These are phyloP conservation scores for Ascoidea asiatica DNA, from an alignment of 805 yeast genomes.

Conservation along the genomic window DNA sequence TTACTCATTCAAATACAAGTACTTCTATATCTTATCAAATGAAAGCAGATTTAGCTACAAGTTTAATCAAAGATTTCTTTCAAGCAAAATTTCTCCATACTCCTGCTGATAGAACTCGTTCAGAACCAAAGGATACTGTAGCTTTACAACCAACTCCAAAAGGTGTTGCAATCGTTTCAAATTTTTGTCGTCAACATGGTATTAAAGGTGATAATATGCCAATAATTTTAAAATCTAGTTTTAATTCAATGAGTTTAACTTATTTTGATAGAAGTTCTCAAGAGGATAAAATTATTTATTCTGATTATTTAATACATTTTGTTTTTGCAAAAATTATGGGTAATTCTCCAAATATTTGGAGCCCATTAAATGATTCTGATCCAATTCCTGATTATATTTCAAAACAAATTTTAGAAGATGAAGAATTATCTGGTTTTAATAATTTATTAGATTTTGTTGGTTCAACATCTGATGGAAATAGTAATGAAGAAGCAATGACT, in stretches of 20 bases:
- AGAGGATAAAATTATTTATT: constrained; percentile 46
- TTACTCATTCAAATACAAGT: constrained; percentile 35
- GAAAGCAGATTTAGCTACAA: constrained; percentile 32
- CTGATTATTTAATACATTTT: constrained; percentile 50
- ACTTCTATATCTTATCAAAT: constrained; percentile 43
- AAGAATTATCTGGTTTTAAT: constrained; percentile 9
- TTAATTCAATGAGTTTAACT: constrained; percentile 64
- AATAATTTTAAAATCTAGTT: constrained; percentile 34
- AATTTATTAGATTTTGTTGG: constrained; percentile 5
- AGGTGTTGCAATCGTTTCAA: constrained; percentile 60
- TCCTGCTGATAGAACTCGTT: constrained; percentile 61
- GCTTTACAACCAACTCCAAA: constrained; percentile 81
- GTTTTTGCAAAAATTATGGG: constrained; percentile 58
- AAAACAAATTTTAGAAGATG: no score
- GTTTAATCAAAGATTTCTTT: constrained; percentile 37
- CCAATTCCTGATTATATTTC: no score
- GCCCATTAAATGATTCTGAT: constrained; percentile 39
- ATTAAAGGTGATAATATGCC: constrained; percentile 26
- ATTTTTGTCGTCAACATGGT: constrained; percentile 46
- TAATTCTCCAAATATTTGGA: constrained; percentile 54
- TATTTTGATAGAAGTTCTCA: constrained; percentile 48
- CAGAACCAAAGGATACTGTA: constrained; percentile 26
- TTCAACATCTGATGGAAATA: constrained; percentile 17
- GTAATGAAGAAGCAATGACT: constrained; percentile 5
- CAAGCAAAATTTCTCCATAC: constrained; percentile 54